phyloP scores from a whole-genome alignment of 768 basidiomycete species.

The Scleroderma bovista region DNA sequence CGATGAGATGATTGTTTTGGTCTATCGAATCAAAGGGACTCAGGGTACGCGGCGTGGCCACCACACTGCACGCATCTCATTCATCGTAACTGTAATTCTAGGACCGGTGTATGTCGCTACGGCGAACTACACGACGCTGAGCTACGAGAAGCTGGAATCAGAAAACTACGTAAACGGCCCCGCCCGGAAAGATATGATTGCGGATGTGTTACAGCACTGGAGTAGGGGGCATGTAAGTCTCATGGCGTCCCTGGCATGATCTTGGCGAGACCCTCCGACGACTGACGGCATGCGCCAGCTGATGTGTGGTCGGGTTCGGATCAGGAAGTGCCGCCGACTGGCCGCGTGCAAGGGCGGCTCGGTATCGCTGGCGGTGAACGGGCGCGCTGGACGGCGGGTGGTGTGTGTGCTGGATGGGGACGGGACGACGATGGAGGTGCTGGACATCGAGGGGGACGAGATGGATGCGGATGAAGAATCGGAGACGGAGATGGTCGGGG shows the following conservation, averaged over 20 bases:
- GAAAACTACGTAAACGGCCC: conserved; percentile 47
- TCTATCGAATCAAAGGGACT: conserved; percentile 46
- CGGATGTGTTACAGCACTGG: conserved; percentile 48
- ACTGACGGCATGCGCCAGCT: conserved; percentile 41
- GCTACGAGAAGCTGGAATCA: conserved; percentile 48
- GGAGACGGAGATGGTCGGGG: conserved; percentile 22
- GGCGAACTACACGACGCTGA: conserved; percentile 54
- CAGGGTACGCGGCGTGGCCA: conserved; percentile 39
- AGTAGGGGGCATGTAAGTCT: conserved; percentile 59
- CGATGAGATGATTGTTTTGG: conserved; percentile 59
- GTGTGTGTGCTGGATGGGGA: conserved; percentile 66
- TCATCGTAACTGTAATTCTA: conserved; percentile 32
- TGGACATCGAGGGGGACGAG: conserved; percentile 70
- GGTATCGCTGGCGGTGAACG: conserved; percentile 67
- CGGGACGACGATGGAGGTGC: conserved; percentile 61
- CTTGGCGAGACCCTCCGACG: conserved; percentile 23
- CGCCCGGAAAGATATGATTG: conserved; percentile 64
- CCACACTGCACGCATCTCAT: conserved; percentile 18
- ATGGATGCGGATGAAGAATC: conserved; percentile 36
- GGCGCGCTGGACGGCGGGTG: conserved; percentile 65
- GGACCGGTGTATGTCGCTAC: conserved; percentile 58
- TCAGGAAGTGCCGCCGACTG: conserved; percentile 54
- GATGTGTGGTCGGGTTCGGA: conserved; percentile 40
- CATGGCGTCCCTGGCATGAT: conserved; percentile 24
- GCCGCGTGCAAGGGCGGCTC: conserved; percentile 45